Evolutionary conservation across 129 eudicot species (phyloP).

Genomic region (Pulicaria dysenterica): DNA sequence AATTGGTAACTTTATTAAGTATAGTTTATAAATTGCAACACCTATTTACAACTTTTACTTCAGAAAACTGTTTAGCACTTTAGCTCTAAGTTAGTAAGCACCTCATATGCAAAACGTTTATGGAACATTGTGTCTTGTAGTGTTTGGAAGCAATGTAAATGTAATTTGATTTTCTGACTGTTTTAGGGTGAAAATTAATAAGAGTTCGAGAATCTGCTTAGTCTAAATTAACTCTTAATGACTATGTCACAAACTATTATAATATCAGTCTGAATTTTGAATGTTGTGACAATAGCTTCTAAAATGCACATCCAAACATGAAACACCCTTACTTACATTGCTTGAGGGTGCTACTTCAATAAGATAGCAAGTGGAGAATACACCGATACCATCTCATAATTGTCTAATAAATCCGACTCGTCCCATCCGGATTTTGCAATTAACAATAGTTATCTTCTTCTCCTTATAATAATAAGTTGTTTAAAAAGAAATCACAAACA

Average conservation of each 20-base stretch:
- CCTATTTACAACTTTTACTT: no score
- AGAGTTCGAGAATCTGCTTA: neutral
- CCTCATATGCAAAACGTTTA: no score
- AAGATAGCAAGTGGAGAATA: neutral
- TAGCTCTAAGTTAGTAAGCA: no score
- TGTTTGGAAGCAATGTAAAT: no score
- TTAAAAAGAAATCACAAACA: no score
- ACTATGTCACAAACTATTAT: neutral
- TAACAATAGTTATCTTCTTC: no score
- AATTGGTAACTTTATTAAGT: no score
- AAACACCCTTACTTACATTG: conserved; percentile 2
- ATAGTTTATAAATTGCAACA: no score
- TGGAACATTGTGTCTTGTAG: no score
- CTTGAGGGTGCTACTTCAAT: neutral
- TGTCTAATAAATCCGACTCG: neutral
- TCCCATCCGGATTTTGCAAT: no score
- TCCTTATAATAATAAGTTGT: no score
- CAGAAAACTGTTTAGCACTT: no score
- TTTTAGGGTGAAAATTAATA: neutral
- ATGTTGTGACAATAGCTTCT: neutral
- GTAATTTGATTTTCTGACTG: neutral
- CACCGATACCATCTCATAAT: neutral
- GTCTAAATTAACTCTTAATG: neutral
- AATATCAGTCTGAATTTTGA: neutral
- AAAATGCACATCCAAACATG: neutral